phyloP scores from a whole-genome alignment of 2,329 filamentous ascomycete species.

The Fusarium sp. region DNA sequence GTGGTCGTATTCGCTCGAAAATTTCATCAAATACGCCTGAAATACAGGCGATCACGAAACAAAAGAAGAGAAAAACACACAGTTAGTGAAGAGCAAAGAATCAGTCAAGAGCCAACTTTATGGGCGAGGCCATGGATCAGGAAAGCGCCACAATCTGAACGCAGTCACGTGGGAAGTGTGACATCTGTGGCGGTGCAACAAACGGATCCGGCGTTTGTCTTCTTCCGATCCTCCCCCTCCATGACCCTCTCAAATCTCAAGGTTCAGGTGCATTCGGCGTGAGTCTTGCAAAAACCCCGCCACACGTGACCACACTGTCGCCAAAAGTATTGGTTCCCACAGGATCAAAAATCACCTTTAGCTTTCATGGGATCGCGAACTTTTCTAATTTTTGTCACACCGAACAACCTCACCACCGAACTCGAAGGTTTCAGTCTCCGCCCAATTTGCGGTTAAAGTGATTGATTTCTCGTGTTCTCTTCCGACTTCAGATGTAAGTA shows the following conservation, averaged over 20 bases:
- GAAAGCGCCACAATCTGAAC: constrained; percentile 35
- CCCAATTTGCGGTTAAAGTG: constrained; percentile 97
- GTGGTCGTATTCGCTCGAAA: constrained; percentile 37
- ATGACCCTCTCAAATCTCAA: not conserved
- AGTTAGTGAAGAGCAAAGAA: constrained; percentile 37
- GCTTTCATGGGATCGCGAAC: constrained; percentile 37
- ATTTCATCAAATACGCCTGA: constrained; percentile 21
- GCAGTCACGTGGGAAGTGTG: not conserved
- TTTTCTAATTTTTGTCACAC: constrained; percentile 44
- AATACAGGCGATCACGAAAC: constrained; percentile 38
- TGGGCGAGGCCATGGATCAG: constrained; percentile 37
- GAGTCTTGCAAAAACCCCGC: constrained; percentile 3
- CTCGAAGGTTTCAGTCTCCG: constrained; percentile 99
- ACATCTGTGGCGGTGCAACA: constrained; percentile 33
- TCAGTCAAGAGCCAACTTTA: constrained; percentile 40
- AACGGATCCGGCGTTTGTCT: not conserved
- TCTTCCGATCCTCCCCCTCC: constrained; percentile 33
- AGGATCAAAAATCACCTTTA: constrained; percentile 44
- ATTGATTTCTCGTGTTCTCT: constrained; percentile 94
- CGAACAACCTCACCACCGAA: constrained; percentile 61
- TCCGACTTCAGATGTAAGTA: constrained; percentile 49
- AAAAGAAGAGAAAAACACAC: constrained; percentile 30
- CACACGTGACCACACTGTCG: not conserved
- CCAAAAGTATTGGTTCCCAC: constrained; percentile 43
- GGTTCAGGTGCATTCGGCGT: constrained; percentile 3